These are phyloP conservation scores for Camellia granthamiana DNA, from an alignment of 148 eudicot genomes.

Conservation along the genomic window DNA sequence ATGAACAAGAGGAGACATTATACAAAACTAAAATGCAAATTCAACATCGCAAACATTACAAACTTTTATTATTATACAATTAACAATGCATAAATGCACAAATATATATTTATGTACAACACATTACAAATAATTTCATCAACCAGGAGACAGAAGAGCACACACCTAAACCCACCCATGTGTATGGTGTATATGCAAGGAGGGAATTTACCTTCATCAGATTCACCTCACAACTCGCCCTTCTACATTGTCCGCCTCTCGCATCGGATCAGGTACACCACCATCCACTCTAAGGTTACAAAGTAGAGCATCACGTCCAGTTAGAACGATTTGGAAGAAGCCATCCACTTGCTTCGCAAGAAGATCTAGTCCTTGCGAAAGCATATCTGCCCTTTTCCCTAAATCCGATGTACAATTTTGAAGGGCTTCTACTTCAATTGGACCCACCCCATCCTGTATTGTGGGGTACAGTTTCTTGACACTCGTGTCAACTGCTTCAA, in stretches of 20 bases:
- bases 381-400: slow-evolving; percentile 35
- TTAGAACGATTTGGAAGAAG: slow-evolving; percentile 69
- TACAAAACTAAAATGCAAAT: no score
- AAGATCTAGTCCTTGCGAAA: slow-evolving; percentile 61
- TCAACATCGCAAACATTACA: neutral
- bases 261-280: slow-evolving; percentile 31
- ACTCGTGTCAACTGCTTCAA: slow-evolving; percentile 48
- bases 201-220: neutral
- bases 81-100: neutral
- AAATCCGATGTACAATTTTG: slow-evolving; percentile 33
- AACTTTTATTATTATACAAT: neutral
- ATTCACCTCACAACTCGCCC: slow-evolving; percentile 40
- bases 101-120: neutral
- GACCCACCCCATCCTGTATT: slow-evolving; percentile 35
- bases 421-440: slow-evolving; percentile 29
- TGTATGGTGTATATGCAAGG: neutral
- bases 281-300: slow-evolving; percentile 57
- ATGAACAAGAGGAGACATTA: neutral
- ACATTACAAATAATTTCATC: neutral
- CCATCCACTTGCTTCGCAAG: slow-evolving; percentile 65
- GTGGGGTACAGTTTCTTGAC: slow-evolving; percentile 45
- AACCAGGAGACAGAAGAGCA: slow-evolving; percentile 16
- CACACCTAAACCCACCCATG: slow-evolving; percentile 26
- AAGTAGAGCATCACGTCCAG: slow-evolving; percentile 79
- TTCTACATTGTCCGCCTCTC: slow-evolving; percentile 30